These are phyloP conservation scores for Ogataea siamensis DNA, from an alignment of 805 yeast genomes.

Conservation along the genomic window DNA sequence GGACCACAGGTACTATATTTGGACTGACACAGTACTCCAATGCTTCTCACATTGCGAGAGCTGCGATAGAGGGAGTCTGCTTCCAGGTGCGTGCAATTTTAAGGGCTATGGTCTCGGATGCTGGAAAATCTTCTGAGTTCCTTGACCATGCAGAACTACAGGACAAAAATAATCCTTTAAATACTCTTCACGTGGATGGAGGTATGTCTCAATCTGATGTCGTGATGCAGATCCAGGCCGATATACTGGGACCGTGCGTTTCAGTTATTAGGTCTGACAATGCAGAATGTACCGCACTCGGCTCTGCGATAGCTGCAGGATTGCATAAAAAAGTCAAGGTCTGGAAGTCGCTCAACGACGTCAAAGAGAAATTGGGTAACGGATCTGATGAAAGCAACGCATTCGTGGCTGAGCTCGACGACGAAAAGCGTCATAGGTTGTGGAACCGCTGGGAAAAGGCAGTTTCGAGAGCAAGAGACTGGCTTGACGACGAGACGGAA, in stretches of 20 bases:
- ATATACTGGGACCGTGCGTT: conserved; percentile 83
- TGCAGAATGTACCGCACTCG: conserved; percentile 91
- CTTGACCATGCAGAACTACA: conserved; percentile 47
- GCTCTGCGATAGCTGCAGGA: conserved; percentile 96
- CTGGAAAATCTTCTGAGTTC: conserved; percentile 56
- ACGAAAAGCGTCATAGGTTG: conserved; percentile 54
- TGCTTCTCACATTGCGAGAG: conserved; percentile 89
- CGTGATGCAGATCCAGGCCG: conserved; percentile 92
- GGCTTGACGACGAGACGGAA: conserved; percentile 46
- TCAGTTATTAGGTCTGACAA: conserved; percentile 77
- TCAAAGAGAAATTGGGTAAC: conserved; percentile 42
- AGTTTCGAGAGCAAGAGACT: conserved; percentile 73
- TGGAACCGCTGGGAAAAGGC: conserved; percentile 87
- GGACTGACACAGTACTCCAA: conserved; percentile 92
- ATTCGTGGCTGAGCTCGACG: conserved; percentile 42
- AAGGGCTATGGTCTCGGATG: conserved; percentile 82
- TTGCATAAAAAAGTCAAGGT: conserved; percentile 58
- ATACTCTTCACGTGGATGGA: conserved; percentile 75
- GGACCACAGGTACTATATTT: conserved; percentile 87
- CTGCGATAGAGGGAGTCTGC: conserved; percentile 93
- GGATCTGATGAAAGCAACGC: conserved; percentile 19
- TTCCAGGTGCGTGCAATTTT: conserved; percentile 89
- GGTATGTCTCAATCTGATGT: conserved; percentile 92
- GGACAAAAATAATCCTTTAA: conserved; percentile 40
- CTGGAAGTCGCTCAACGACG: conserved; percentile 77